These are phyloP conservation scores for Jamesozyma gamospora DNA, from an alignment of 805 yeast species.

Conservation along the genomic window DNA sequence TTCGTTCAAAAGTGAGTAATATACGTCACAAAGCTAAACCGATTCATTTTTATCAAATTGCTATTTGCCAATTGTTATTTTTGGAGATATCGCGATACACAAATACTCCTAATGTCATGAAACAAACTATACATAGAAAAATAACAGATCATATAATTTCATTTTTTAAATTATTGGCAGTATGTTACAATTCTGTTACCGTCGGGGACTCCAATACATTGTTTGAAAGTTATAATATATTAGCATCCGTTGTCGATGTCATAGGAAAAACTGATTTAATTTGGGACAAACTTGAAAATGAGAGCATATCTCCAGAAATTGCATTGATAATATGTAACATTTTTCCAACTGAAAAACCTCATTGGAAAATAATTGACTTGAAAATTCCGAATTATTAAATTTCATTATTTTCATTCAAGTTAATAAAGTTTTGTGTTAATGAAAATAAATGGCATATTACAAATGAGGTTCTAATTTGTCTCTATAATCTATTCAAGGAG, in stretches of 20 bases:
- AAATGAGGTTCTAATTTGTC: slow-evolving; percentile 40
- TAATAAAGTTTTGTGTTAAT: slow-evolving; percentile 13
- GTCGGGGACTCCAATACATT: slow-evolving; percentile 6
- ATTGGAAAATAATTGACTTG: slow-evolving; percentile 18
- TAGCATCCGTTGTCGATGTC: slow-evolving; percentile 11
- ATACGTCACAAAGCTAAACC: slow-evolving; percentile 21
- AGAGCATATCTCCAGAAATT: slow-evolving; percentile 11
- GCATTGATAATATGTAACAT: slow-evolving; percentile 10
- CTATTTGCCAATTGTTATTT: slow-evolving; percentile 23
- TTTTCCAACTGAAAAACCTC: slow-evolving; percentile 13
- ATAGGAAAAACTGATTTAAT: slow-evolving; percentile 6
- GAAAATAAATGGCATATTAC: slow-evolving; percentile 29
- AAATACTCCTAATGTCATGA: slow-evolving; percentile 8
- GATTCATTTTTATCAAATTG: slow-evolving; percentile 25
- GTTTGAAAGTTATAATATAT: slow-evolving; percentile 13
- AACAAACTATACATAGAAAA: slow-evolving; percentile 10
- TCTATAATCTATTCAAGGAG: slow-evolving; percentile 18
- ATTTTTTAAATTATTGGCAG: slow-evolving; percentile 20
- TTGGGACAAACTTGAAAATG: slow-evolving; percentile 15
- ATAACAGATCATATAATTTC: slow-evolving; percentile 20
- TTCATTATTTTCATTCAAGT: slow-evolving; percentile 10
- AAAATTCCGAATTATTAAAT: slow-evolving; percentile 7
- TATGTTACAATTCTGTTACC: slow-evolving; percentile 7
- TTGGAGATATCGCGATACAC: slow-evolving; percentile 19
- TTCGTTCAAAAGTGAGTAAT: slow-evolving; percentile 18